Base-by-base conservation (phyloP, 495 filamentous ascomycete genomes). In the Diplogelasinospora grovesii region DNA sequence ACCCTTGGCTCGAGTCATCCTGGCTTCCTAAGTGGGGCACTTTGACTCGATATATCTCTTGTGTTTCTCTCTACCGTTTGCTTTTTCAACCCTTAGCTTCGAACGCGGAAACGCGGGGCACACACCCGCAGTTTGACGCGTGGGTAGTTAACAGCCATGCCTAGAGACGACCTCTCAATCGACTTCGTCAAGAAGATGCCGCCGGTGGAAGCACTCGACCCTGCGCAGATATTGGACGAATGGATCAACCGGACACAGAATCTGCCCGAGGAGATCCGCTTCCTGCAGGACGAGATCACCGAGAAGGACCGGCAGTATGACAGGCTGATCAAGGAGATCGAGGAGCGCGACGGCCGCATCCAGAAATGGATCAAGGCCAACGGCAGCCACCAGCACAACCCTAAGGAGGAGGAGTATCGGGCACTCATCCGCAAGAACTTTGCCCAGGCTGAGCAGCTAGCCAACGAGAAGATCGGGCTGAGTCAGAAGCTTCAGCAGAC, bases 281-380 rank as follows among this genome's bases (percentile, higher is more conserved):
- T 95, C 68, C 69, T 95, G 49, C 84, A 95, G 61, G 92, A 96
- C 54, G 92, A 98, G 64, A 87, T 97, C 22, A 77, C 82, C 53
- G 85, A 87, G 43, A 96, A 96, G 64, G 90, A 98, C 56, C 77
- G 78, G 39, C 63, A 75, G 26, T 82, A 89, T 53, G 73, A 83
- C 50, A 85, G 89, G 24, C 85, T 81, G 53, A 69, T 83, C 27
- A 70, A 70, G 28, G 73, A 74, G 15, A 88, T 93, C 67, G 81
- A 81, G 45, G 78, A 81, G 15, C 78, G 81, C 39, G 92, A 98
- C 53, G 72, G 56, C 43, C 83, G 80, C 49, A 74, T 98, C 36
- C 92, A 98, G 59, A 94, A 89, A 61, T 90, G 81, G 67, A 84
- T 96, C 63, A 89, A 85, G 57, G 42, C 78, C 13, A 84, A 95